These are phyloP conservation scores for Citrullus colocynthis DNA, from an alignment of 306 rosid genomes.

Conservation along the genomic window DNA sequence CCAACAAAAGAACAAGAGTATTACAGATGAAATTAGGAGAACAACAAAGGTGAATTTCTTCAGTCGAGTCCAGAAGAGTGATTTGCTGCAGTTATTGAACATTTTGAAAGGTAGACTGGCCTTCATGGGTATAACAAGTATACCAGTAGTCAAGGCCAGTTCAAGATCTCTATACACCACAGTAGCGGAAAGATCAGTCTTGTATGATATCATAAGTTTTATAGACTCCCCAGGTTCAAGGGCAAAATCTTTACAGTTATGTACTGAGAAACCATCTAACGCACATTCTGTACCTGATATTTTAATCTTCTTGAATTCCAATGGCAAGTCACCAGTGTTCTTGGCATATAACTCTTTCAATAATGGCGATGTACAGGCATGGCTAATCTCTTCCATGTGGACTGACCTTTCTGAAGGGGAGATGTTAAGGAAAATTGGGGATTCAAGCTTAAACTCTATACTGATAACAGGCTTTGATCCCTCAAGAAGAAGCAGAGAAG, in stretches of 20 bases:
- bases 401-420: slow-evolving; percentile 44
- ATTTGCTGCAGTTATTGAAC: slow-evolving; percentile 58
- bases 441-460: slow-evolving; percentile 53
- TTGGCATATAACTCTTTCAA: slow-evolving; percentile 61
- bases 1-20: slow-evolving; percentile 35
- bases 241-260: slow-evolving; percentile 40
- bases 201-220: slow-evolving; percentile 51
- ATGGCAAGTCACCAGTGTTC: slow-evolving; percentile 74
- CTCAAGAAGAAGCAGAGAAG: slow-evolving; percentile 57
- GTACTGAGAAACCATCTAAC: slow-evolving; percentile 70
- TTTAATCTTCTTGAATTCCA: slow-evolving; percentile 52
- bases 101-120: slow-evolving; percentile 52
- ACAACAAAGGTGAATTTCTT: slow-evolving; percentile 42
- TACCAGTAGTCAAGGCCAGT: slow-evolving; percentile 60
- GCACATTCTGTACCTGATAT: slow-evolving; percentile 77
- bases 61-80: slow-evolving; percentile 49
- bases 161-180: slow-evolving; percentile 73
- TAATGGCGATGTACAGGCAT: slow-evolving; percentile 47
- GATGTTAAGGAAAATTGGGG: slow-evolving; percentile 33
- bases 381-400: slow-evolving; percentile 31
- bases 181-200: slow-evolving; percentile 59
- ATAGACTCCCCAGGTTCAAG: slow-evolving; percentile 57
- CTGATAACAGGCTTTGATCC: slow-evolving; percentile 39
- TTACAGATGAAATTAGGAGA: slow-evolving; percentile 26
- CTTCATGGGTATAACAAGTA: slow-evolving; percentile 67